phyloP scores from a whole-genome alignment of 345 rosid genomes.

The Camelina neglecta region DNA sequence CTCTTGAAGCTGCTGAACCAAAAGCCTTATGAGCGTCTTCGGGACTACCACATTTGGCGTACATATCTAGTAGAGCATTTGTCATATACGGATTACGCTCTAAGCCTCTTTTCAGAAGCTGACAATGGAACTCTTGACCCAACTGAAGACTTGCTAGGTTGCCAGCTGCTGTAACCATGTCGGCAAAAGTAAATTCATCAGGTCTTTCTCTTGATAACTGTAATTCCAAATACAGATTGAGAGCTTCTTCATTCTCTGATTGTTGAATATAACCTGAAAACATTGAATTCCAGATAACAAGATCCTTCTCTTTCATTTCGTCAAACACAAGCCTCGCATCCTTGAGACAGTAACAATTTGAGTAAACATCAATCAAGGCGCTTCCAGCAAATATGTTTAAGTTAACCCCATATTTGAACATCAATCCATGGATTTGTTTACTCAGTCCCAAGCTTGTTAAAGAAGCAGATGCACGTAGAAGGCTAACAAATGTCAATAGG shows the following conservation, averaged over 20 bases:
- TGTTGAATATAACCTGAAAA: conserved; percentile 67
- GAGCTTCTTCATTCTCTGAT: conserved; percentile 65
- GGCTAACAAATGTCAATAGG: conserved; percentile 75
- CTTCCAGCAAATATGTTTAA: conserved; percentile 60
- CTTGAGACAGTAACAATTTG: conserved; percentile 54
- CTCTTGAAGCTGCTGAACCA: conserved; percentile 49
- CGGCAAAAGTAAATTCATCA: conserved; percentile 66
- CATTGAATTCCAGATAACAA: conserved; percentile 84
- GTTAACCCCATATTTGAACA: conserved; percentile 59
- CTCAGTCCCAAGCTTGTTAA: conserved; percentile 54
- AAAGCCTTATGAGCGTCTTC: conserved; percentile 61
- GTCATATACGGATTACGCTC: conserved; percentile 57
- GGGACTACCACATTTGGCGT: conserved; percentile 77
- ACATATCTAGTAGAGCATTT: conserved; percentile 76
- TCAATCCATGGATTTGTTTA: conserved; percentile 71
- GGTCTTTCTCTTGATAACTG: conserved; percentile 57
- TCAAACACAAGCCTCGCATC: conserved; percentile 72
- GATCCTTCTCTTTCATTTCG: conserved; percentile 67
- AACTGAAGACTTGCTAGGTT: conserved; percentile 65
- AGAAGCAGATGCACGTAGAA: conserved; percentile 67
- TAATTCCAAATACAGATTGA: conserved; percentile 57
- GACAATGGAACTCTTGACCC: conserved; percentile 72
- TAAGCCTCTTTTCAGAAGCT: conserved; percentile 54
- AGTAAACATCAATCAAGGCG: conserved; percentile 69
- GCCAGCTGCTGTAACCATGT: conserved; percentile 65